Evolutionary conservation across 2,329 filamentous ascomycete species (phyloP), one percentile per base, ranked within the genome.

Genomic region (Alternaria tenuissima): DNA sequence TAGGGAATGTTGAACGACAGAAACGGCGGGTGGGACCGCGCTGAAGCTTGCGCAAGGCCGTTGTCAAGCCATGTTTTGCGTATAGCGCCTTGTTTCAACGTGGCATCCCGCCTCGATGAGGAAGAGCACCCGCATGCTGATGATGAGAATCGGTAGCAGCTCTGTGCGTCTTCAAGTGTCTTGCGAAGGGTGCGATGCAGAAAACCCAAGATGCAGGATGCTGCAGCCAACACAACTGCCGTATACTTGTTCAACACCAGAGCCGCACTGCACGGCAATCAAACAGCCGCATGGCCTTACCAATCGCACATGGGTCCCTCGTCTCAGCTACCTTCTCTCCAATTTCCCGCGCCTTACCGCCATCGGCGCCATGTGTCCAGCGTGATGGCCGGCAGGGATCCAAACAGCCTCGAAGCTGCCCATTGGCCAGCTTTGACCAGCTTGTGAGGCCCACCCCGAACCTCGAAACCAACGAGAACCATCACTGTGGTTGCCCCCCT

Each of bases 331-430:
- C 58, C 48, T 30, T 22, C 20, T 42, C 42, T 36, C 41, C 56
- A 66, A 68, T 66, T 51, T 68, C 65, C 61, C 57, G 62, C 65
- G 54, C 42, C 60, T 54, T 60, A 42, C 61, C 60, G 59, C 64
- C 66, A 52, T 63, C 56, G 55, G 57, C 60, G 58, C 64, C 65
- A 52, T 63, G 56, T 59, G 59, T 42, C 38, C 63, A 66, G 59
- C 55, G 24, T 61, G 57, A 52, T 57, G 52, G 52, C 54, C 58
- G 49, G 26, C 66, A 42, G 44, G 63, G 64, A 54, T 62, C 39
- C 62, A 42, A 52, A 57, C 55, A 30, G 34, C 49, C 32, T 44
- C 54, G 32, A 39, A 18, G 16, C 22, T 26, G 24, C 43, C 59
- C 38, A 71, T 70, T 70, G 67, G 69, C 55, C 47, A 39, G 39